Percentiles rank a stretch among this genome's conserved stretches.
Conservation (phyloP, 306 rosid species). For the Castanea mollissima region DNA sequence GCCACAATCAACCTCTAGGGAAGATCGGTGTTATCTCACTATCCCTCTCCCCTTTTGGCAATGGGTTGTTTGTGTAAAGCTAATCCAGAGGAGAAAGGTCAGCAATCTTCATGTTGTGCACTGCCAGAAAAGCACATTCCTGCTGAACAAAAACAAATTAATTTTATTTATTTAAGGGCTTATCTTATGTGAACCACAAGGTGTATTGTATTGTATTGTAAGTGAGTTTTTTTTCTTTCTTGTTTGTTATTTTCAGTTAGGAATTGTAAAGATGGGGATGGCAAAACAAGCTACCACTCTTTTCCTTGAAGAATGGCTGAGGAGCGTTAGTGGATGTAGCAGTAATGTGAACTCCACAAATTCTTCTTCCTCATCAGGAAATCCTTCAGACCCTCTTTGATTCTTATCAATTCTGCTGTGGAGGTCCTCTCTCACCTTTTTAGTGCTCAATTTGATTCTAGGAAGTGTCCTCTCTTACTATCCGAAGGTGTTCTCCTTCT, state of each 20-base stretch:
- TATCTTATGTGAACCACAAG: too few species aligned
- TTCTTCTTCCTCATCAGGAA: slow-evolving; percentile 50
- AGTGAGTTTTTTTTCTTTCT: not conserved
- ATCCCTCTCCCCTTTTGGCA: too few species aligned
- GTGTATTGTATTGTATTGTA: too few species aligned
- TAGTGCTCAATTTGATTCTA: slow-evolving; percentile 30
- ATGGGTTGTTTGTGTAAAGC: too few species aligned
- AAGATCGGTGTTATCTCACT: too few species aligned
- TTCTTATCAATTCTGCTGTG: slow-evolving; percentile 48
- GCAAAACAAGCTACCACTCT: slow-evolving; percentile 33
- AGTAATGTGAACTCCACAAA: slow-evolving; percentile 23
- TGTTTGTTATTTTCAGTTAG: not conserved
- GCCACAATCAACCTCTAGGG: too few species aligned
- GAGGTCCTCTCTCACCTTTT: slow-evolving; percentile 36
- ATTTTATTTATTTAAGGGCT: too few species aligned
- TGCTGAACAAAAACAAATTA: too few species aligned
- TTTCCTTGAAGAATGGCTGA: slow-evolving; percentile 76
- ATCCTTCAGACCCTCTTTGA: slow-evolving; percentile 49
- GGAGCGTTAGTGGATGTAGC: slow-evolving; percentile 36
- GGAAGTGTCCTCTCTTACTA: slow-evolving; percentile 37
- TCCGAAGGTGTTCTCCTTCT: slow-evolving; percentile 56
- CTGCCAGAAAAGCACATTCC: too few species aligned
- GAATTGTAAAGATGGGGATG: slow-evolving; percentile 36
- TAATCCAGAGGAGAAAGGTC: too few species aligned
- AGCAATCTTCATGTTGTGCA: too few species aligned